These are phyloP conservation scores for Xylaria scruposa DNA, from an alignment of 495 filamentous ascomycete species.

Conservation along the genomic window DNA sequence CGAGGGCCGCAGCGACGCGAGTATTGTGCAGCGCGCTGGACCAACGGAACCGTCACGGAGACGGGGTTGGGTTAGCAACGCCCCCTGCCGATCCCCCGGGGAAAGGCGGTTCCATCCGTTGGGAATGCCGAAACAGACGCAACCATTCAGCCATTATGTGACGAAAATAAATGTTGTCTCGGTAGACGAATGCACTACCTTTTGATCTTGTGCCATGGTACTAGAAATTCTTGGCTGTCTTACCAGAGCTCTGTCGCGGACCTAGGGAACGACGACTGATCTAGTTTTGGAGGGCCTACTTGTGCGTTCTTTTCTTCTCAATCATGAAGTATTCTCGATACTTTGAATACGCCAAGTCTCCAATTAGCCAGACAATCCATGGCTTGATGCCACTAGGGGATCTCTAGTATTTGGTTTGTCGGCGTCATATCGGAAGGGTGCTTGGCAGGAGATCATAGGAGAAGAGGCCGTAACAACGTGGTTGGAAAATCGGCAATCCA, in stretches of 20 bases:
- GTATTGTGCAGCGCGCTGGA: slow-evolving; percentile 2
- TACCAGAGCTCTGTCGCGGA: not conserved
- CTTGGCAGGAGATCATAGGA: slow-evolving; percentile 16
- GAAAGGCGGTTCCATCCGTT: slow-evolving; percentile 4
- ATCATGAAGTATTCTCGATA: not conserved
- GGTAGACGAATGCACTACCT: not conserved
- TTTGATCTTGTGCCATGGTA: slow-evolving; percentile 1
- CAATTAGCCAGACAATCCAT: not conserved
- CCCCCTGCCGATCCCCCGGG: slow-evolving; percentile 16
- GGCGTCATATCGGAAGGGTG: not conserved
- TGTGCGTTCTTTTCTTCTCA: no score
- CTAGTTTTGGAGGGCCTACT: not conserved
- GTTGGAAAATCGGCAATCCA: not conserved
- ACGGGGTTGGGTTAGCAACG: slow-evolving; percentile 9
- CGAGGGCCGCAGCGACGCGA: slow-evolving; percentile 6
- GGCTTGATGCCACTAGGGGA: not conserved
- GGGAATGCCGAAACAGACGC: slow-evolving; percentile 8
- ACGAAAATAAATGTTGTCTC: not conserved
- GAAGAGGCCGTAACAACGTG: not conserved
- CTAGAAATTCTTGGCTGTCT: slow-evolving; percentile 14
- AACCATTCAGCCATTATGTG: not conserved
- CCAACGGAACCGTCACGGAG: not conserved
- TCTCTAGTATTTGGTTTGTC: not conserved
- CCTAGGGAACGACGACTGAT: not conserved
- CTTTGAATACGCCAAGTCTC: slow-evolving; percentile 11